Evolutionary conservation across 306 rosid species (phyloP), one percentile per base, ranked within the genome.

Genomic region (Gleditsia sinensis): DNA sequence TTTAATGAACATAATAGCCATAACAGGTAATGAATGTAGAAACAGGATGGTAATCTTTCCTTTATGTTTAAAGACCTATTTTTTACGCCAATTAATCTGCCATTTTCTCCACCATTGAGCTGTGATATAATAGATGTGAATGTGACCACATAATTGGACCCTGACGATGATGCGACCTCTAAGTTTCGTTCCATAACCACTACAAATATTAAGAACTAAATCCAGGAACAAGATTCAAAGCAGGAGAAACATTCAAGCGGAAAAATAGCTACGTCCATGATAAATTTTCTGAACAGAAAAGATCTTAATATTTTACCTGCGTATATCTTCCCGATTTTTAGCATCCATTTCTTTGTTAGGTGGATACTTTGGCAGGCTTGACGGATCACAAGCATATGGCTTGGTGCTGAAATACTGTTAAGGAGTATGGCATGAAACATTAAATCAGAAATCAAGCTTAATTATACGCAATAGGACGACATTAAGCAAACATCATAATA

Each of bases 261-360:
- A 40, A 24, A 46, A 48, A 49, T 36, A 49, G 20, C 20, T 21
- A 53, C 45, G 12, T 37, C 48, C 34, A 12, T 43, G 54, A 11
- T n/a, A n/a, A n/a, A n/a, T 63, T 51, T 36, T 61, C 65, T 36
- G 74, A 17, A 62, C 21, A 65, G 55, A 28, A 60, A 37, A 20
- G 33, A 9, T 30, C 17, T 50, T 32, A 63, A 63, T 7, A 70
- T 8, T 32, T 61, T 75, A 95, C 99, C 89, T 85, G 46, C 81
- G 76, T n/a, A 75, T 73, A 6, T 90, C 96, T 23, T 92, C 96
- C 4, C 80, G 85, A 54, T 0, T 45, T 75, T 92, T 95, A 36
- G 96, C 98, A 86, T 95, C 99, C 75, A 95, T 88, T 86, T 95
- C 99, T 81, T 95, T 95, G 83, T 88, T 87, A 14, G 99, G 98